phyloP scores from a whole-genome alignment of 352 stramenopile species.

The Globisporangium heterothallicum region DNA sequence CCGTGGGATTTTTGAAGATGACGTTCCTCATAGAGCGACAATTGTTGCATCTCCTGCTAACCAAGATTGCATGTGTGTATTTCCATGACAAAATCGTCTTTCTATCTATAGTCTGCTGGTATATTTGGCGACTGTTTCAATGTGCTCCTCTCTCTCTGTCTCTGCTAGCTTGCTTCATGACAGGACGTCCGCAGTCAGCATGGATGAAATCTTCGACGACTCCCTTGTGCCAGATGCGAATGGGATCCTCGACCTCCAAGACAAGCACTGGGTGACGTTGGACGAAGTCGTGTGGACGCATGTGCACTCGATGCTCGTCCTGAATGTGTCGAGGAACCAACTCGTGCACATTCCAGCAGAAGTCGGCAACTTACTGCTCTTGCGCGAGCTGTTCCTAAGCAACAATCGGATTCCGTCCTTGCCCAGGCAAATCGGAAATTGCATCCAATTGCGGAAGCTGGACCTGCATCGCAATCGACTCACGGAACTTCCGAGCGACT shows the following conservation, averaged over 20 bases:
- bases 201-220: slow-evolving; percentile 75
- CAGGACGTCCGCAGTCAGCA: slow-evolving; percentile 8
- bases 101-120: too few relatives aligned
- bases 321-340: slow-evolving; percentile 71
- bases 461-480: slow-evolving; percentile 67
- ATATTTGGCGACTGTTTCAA: too few relatives aligned
- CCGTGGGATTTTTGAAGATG: too few relatives aligned
- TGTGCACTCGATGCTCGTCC: slow-evolving; percentile 52
- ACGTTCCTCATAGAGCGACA: too few relatives aligned
- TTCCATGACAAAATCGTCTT: too few relatives aligned
- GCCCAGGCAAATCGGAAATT: slow-evolving; percentile 45
- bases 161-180: too few relatives aligned
- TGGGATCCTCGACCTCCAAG: slow-evolving; percentile 59
- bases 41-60: too few relatives aligned
- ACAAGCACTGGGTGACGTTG: slow-evolving; percentile 77
- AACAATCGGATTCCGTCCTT: slow-evolving; percentile 60
- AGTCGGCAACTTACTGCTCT: slow-evolving; percentile 54
- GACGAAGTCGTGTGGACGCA: slow-evolving; percentile 77
- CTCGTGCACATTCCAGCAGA: slow-evolving; percentile 52
- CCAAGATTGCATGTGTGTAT: too few relatives aligned
- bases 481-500: slow-evolving; percentile 45
- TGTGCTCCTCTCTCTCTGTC: too few relatives aligned
- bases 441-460: slow-evolving; percentile 62
- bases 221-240: slow-evolving; percentile 61
- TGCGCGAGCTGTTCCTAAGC: slow-evolving; percentile 55